Conservation (phyloP, 768 basidiomycete species). For the Dioszegia hungarica region DNA sequence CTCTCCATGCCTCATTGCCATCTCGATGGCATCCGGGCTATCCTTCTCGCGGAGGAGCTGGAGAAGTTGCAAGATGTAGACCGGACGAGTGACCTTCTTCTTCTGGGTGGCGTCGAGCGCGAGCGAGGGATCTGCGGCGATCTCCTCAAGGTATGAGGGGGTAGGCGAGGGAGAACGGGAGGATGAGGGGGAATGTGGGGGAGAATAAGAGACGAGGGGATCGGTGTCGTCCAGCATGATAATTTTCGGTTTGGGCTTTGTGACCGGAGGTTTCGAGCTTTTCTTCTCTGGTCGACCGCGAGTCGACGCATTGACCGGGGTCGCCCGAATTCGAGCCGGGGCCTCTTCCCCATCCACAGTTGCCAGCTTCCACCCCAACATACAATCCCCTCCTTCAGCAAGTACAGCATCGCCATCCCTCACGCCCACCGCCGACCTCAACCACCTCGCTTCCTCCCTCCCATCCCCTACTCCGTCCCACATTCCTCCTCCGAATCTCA, state of each 20-base stretch:
- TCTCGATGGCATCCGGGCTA: constrained; percentile 69
- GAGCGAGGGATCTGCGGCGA: constrained; percentile 78
- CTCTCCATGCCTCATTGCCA: constrained; percentile 74
- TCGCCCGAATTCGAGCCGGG: background rate
- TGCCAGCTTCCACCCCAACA: constrained; percentile 34
- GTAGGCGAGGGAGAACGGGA: constrained; percentile 76
- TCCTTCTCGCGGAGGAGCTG: constrained; percentile 65
- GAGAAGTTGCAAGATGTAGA: constrained; percentile 82
- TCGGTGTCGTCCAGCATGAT: constrained; percentile 67
- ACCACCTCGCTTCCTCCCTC: constrained; percentile 60
- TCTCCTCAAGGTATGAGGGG: constrained; percentile 71
- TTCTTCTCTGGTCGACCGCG: background rate
- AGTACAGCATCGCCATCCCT: constrained; percentile 18
- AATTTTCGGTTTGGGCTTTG: constrained; percentile 23
- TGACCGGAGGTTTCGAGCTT: background rate
- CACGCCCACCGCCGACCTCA: constrained; percentile 53
- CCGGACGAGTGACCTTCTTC: constrained; percentile 68
- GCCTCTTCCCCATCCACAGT: background rate
- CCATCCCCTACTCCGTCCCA: constrained; percentile 76
- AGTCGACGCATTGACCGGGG: too few species aligned
- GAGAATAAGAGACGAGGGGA: constrained; percentile 71
- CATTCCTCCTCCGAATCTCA: constrained; percentile 64
- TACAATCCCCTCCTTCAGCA: constrained; percentile 24
- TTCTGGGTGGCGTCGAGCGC: constrained; percentile 57
- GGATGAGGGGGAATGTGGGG: constrained; percentile 54